Conservation (phyloP, 116 monocot species). For the Posidonia oceanica region DNA sequence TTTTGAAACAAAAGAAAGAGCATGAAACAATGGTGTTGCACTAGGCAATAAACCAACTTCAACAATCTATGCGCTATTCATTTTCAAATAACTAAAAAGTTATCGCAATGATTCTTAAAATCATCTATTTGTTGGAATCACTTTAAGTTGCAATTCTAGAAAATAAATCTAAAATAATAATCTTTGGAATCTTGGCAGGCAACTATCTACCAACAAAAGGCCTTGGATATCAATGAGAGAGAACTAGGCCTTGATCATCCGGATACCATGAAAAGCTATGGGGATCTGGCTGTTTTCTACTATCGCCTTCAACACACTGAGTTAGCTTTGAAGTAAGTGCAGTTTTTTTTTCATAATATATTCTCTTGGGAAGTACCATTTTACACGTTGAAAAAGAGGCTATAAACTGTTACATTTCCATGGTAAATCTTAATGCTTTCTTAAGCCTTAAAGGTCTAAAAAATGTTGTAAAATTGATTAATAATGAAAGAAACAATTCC, state of each 20-base stretch:
- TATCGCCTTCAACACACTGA: slow-evolving; percentile 97
- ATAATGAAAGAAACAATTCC: too few relatives aligned
- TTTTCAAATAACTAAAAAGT: too few relatives aligned
- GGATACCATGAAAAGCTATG: slow-evolving; percentile 99
- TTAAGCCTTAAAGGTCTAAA: too few relatives aligned
- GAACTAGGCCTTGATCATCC: slow-evolving; percentile 98
- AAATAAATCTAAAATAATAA: neutral
- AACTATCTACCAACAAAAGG: slow-evolving; percentile 95
- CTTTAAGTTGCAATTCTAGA: neutral
- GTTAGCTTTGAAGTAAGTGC: slow-evolving; percentile 77
- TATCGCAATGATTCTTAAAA: neutral
- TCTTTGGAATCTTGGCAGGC: slow-evolving; percentile 31
- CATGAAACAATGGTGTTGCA: too few relatives aligned
- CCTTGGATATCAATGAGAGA: slow-evolving; percentile 97
- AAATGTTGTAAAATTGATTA: too few relatives aligned
- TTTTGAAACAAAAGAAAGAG: too few relatives aligned
- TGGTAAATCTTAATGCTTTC: too few relatives aligned
- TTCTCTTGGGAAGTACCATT: neutral
- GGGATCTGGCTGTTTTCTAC: slow-evolving; percentile 98
- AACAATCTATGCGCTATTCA: neutral
- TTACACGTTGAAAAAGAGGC: too few relatives aligned
- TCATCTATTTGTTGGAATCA: neutral
- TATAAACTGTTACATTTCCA: too few relatives aligned
- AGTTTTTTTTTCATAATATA: neutral
- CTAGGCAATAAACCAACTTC: too few relatives aligned